Conservation (phyloP, 345 rosid genomes). For the Eucalyptus leucophloia region DNA sequence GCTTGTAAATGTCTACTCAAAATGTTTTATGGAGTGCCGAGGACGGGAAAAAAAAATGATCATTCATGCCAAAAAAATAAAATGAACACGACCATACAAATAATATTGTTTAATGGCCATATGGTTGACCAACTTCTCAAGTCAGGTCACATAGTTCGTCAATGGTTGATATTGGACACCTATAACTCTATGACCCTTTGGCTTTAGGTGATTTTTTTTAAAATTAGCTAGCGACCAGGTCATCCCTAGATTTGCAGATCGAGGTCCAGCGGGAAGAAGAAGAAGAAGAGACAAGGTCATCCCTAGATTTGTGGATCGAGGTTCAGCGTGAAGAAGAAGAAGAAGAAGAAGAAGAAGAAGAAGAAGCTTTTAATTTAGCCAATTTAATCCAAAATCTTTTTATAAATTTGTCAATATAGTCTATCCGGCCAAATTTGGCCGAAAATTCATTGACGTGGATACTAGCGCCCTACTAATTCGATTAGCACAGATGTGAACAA, state of each 20-base stretch:
- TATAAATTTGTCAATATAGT: no score
- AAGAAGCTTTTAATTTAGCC: no score
- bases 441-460: no score
- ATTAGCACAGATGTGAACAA: rapidly evolving
- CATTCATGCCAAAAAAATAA: neutral
- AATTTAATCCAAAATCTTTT: no score
- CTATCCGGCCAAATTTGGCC: rapidly evolving
- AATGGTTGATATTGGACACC: neutral
- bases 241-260: neutral
- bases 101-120: neutral
- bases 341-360: no score
- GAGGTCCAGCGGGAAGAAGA: neutral
- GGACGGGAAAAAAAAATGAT: neutral
- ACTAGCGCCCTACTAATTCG: rapidly evolving
- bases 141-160: neutral
- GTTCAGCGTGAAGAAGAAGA: neutral
- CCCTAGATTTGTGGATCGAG: neutral
- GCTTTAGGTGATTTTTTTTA: neutral
- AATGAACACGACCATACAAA: neutral
- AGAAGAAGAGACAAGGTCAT: neutral
- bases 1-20: neutral
- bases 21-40: neutral
- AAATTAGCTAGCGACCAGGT: neutral
- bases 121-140: neutral
- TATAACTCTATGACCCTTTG: neutral